A percentile compares a stretch with the other conserved stretches of the same genome.
These are phyloP conservation scores for Penicillium verhagenii DNA, from an alignment of 495 filamentous ascomycete species.

Conservation along the genomic window DNA sequence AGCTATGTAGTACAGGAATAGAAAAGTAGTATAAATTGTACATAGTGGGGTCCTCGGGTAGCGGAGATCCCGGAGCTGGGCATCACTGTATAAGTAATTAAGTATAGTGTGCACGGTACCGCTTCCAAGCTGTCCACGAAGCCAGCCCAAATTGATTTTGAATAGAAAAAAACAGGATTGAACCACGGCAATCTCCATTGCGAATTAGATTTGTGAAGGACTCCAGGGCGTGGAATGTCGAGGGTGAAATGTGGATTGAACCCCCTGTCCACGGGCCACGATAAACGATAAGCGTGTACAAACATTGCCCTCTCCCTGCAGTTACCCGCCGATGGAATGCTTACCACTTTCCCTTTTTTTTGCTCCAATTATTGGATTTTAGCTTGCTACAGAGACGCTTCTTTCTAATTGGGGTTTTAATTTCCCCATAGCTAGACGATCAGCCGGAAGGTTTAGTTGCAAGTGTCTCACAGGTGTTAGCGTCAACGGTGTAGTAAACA, in stretches of 20 bases:
- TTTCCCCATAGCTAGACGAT: background rate
- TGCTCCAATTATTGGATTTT: background rate
- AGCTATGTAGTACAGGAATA: too few species aligned
- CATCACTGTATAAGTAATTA: too few species aligned
- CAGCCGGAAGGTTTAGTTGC: background rate
- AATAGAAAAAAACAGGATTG: background rate
- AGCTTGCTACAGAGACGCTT: background rate
- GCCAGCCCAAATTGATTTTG: background rate
- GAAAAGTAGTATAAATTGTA: too few species aligned
- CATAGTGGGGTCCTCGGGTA: too few species aligned
- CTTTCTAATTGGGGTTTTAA: background rate
- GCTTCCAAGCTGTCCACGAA: background rate
- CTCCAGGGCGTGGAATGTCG: constrained; percentile 22
- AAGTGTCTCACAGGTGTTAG: background rate
- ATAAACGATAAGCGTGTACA: background rate
- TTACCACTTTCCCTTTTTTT: background rate
- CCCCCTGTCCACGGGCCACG: constrained; percentile 11
- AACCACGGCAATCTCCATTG: background rate
- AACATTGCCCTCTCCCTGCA: background rate
- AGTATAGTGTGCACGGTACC: background rate
- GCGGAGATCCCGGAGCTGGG: too few species aligned
- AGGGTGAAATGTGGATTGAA: constrained; percentile 12
- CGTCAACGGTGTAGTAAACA: too few species aligned
- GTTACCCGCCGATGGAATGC: background rate
- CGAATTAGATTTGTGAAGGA: constrained; percentile 8